Evolutionary conservation across 2,329 filamentous ascomycete genomes (phyloP).

Genomic region (Scortechinia acanthostroma): DNA sequence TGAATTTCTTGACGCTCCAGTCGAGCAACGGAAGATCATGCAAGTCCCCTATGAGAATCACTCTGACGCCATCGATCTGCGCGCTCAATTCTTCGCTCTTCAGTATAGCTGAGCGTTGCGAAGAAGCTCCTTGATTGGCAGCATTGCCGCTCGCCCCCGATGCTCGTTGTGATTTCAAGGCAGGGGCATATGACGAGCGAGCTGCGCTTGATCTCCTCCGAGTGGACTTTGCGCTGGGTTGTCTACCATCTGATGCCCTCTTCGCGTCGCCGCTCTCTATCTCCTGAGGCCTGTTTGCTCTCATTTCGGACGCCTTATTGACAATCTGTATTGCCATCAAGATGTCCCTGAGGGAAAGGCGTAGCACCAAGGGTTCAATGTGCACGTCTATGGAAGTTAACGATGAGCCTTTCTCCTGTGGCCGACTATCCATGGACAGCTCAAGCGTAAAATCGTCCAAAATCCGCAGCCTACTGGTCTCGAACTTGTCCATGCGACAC

Average conservation of each 20-base stretch:
- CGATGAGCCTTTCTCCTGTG: conserved; percentile 25
- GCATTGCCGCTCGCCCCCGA: conserved; percentile 14
- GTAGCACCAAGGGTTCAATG: conserved; percentile 82
- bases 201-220: background rate
- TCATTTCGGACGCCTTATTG: conserved; percentile 81
- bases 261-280: conserved; percentile 38
- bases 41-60: conserved; percentile 89
- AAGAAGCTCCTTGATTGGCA: conserved; percentile 10
- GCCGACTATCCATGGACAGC: conserved; percentile 72
- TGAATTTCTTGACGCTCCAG: conserved; percentile 85
- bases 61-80: conserved; percentile 77
- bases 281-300: conserved; percentile 27
- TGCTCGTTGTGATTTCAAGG: too few relatives aligned
- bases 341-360: conserved; percentile 88
- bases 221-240: background rate
- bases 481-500: conserved; percentile 96
- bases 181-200: background rate
- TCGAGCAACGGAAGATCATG: conserved; percentile 95
- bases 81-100: conserved; percentile 74
- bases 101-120: conserved; percentile 16
- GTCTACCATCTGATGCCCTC: conserved; percentile 17
- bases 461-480: conserved; percentile 81
- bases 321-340: conserved; percentile 88
- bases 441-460: conserved; percentile 94
- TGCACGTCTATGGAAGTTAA: conserved; percentile 77